phyloP scores from a whole-genome alignment of 2,329 filamentous ascomycete genomes.

The Ophiostoma quercus region DNA sequence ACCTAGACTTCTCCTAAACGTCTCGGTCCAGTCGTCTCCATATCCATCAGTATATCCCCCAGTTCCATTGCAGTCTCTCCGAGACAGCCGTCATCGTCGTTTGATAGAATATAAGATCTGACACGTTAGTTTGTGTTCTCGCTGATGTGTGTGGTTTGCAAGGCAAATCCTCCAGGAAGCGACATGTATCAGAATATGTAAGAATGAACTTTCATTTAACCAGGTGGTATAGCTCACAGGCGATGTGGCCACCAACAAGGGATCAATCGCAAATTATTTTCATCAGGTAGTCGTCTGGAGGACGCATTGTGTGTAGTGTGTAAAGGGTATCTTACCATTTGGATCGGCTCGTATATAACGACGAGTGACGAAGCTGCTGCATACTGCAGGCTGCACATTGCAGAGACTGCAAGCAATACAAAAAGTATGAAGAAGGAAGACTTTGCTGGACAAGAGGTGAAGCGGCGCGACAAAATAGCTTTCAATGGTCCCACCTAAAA shows the following conservation, averaged over 20 bases:
- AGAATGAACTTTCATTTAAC: constrained; percentile 76
- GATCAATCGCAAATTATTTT: constrained; percentile 95
- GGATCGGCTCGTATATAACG: not conserved
- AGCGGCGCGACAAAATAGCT: constrained; percentile 15
- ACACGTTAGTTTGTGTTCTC: constrained; percentile 9
- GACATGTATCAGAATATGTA: constrained; percentile 77
- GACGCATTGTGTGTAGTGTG: not conserved
- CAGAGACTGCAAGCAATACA: too few species aligned
- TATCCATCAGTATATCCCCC: too few species aligned
- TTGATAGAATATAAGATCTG: not conserved
- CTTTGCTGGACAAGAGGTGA: not conserved
- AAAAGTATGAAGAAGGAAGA: constrained; percentile 6
- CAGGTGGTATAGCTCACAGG: constrained; percentile 70
- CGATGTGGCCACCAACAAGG: constrained; percentile 68
- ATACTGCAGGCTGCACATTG: not conserved
- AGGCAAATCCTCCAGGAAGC: constrained; percentile 11
- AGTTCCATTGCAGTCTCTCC: not conserved
- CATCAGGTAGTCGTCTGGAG: constrained; percentile 55
- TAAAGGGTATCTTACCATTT: constrained; percentile 20
- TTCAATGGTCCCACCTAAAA: constrained; percentile 15
- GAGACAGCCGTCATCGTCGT: not conserved
- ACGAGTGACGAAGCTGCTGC: not conserved
- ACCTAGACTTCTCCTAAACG: too few species aligned
- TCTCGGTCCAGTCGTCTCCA: too few species aligned
- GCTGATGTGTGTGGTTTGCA: not conserved